A percentile compares a stretch with the other conserved stretches of the same genome.
These are phyloP conservation scores for Pontederia paniculata DNA, from an alignment of 176 grass and related monocot genomes.

Conservation along the genomic window DNA sequence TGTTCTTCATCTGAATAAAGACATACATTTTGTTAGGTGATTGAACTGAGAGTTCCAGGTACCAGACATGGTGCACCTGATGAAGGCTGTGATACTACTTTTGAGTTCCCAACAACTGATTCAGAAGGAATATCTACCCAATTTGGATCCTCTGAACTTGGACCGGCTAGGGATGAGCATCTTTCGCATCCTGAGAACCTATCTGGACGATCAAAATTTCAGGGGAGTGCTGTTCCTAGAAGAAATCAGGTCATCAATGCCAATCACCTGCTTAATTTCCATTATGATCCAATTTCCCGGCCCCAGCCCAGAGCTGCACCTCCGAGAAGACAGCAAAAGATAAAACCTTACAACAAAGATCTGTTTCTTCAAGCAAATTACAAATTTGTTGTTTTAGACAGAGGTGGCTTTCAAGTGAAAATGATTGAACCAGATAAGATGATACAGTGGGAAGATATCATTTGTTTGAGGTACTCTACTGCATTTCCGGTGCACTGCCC, in stretches of 20 bases:
- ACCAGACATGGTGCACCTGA: constrained; percentile 31
- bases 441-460: constrained; percentile 88
- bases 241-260: constrained; percentile 71
- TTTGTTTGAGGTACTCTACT: constrained; percentile 71
- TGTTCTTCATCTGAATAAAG: constrained; percentile 13
- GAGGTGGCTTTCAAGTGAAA: constrained; percentile 46
- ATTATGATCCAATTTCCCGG: constrained; percentile 96
- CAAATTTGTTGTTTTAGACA: constrained; percentile 87
- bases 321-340: constrained; percentile 66
- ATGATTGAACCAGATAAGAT: constrained; percentile 94
- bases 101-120: constrained; percentile 34
- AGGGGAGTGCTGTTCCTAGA: constrained; percentile 41
- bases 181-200: constrained; percentile 19
- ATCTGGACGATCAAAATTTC: constrained; percentile 23
- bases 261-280: constrained; percentile 91
- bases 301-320: constrained; percentile 41
- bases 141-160: constrained; percentile 15
- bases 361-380: constrained; percentile 98
- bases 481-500: constrained; percentile 56
- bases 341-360: constrained; percentile 95
- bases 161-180: constrained; percentile 19
- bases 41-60: constrained; percentile 43
- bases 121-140: constrained; percentile 9
- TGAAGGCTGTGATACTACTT: constrained; percentile 31
- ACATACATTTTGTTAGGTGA: constrained; percentile 45